phyloP scores from a whole-genome alignment of 371 early-diverging fungal species.

The Mucor saturninus region DNA sequence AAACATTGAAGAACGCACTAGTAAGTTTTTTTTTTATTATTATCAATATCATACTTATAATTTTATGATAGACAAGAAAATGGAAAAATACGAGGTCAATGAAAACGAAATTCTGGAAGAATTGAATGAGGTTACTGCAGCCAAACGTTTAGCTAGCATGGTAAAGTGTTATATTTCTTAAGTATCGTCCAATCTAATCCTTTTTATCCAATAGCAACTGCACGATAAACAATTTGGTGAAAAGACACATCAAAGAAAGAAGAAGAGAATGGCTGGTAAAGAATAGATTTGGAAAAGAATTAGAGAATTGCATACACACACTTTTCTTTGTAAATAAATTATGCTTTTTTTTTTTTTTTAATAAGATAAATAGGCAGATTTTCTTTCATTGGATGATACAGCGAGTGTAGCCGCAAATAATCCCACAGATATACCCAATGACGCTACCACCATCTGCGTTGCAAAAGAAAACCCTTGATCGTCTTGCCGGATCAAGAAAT shows the following conservation, averaged over 20 bases:
- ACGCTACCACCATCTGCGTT: slow-evolving; percentile 52
- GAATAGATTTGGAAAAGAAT: neutral
- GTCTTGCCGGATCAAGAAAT: slow-evolving; percentile 41
- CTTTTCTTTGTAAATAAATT: slow-evolving; percentile 25
- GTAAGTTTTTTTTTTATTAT: slow-evolving; percentile 35
- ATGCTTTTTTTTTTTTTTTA: slow-evolving; percentile 7
- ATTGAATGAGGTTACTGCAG: slow-evolving; percentile 83
- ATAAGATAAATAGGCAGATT: slow-evolving; percentile 11
- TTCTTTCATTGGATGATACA: slow-evolving; percentile 57
- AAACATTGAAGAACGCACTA: slow-evolving; percentile 85
- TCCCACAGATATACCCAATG: slow-evolving; percentile 55
- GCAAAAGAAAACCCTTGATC: slow-evolving; percentile 51
- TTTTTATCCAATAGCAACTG: slow-evolving; percentile 49
- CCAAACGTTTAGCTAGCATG: slow-evolving; percentile 91
- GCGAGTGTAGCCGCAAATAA: slow-evolving; percentile 59
- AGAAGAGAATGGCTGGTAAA: slow-evolving; percentile 49
- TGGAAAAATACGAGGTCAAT: slow-evolving; percentile 75
- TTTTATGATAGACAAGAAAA: slow-evolving; percentile 63
- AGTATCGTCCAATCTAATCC: too few relatives aligned
- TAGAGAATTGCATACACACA: neutral
- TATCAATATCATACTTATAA: slow-evolving; percentile 1
- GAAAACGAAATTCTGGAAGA: slow-evolving; percentile 84
- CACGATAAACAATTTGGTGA: slow-evolving; percentile 79
- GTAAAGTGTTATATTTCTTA: slow-evolving; percentile 35
- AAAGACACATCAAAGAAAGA: slow-evolving; percentile 62